A percentile compares a stretch with the other conserved stretches of the same genome.
Conservation (phyloP, 805 yeast genomes). For the Millerozyma miso region DNA sequence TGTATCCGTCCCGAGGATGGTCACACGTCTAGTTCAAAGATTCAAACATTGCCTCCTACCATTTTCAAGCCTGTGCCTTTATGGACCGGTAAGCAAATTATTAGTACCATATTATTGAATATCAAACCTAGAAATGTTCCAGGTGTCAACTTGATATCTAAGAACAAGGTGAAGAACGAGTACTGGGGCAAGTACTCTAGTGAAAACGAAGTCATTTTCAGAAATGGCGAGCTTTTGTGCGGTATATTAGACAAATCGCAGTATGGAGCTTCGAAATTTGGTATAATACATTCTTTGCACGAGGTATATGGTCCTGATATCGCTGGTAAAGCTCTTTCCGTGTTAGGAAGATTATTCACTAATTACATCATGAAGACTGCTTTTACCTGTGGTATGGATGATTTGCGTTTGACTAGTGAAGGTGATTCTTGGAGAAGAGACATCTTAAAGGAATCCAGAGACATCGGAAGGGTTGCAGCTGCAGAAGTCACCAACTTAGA, state of each 20-base stretch:
- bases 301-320: constrained; percentile 90
- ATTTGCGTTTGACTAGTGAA: constrained; percentile 82
- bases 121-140: constrained; percentile 85
- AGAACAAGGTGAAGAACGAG: constrained; percentile 87
- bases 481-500: constrained; percentile 88
- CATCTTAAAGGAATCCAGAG: constrained; percentile 70
- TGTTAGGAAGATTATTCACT: constrained; percentile 93
- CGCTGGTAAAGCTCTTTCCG: constrained; percentile 87
- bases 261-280: constrained; percentile 96
- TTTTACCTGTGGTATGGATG: constrained; percentile 99
- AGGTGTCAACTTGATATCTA: constrained; percentile 79
- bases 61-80: constrained; percentile 78
- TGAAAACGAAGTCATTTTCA: constrained; percentile 84
- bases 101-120: constrained; percentile 85
- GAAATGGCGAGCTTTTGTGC: constrained; percentile 79
- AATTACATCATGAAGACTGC: constrained; percentile 89
- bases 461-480: constrained; percentile 88
- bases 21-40: constrained; percentile 65
- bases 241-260: constrained; percentile 98
- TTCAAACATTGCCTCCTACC: constrained; percentile 86
- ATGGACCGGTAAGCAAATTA: constrained; percentile 98
- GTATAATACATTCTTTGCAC: constrained; percentile 92
- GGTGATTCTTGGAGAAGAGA: constrained; percentile 89
- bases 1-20: constrained; percentile 97
- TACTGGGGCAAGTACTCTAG: constrained; percentile 87